Evolutionary conservation across 1,284 basidiomycete genomes (phyloP), one percentile per base, ranked within the genome.

Genomic region (Malassezia equina): DNA sequence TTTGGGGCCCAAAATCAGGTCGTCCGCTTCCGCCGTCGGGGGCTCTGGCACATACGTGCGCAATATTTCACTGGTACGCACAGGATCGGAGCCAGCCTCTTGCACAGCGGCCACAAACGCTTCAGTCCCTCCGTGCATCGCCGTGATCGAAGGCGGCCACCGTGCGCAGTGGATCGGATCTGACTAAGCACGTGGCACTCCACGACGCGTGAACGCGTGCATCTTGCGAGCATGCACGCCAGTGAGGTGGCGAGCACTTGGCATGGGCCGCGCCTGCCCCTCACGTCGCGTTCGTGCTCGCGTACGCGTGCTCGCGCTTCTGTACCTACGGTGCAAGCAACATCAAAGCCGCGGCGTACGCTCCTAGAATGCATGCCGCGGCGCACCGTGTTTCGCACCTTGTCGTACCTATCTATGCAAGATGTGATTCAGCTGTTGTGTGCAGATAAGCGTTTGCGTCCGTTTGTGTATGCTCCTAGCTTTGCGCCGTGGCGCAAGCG

Each of bases 291-390:
- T n/a, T 12, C 24, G 27, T 43, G 24, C 15, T 21, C n/a, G 11
- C 17, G 36, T 5, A 6, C 19, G 19, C 41, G 41, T 7, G 5
- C 23, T 3, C 13, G 23, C 17, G 12, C 4, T 9, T 23, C 24
- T 11, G 24, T 3, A n/a, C 7, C 2, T 13, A 7, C 13, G 4
- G 15, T 3, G 11, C 36, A 13, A 4, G n/a, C 46, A 3, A 17
- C 21, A 17, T 25, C 25, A 24, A 36, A 25, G n/a, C 25, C 52
- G 12, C 64, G 64, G 11, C 52, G 65, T 3, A 67, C 65, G 7
- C 56, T 67, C 5, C 63, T 67, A 23, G 65, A 67, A 51, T 67
- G 66, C 57, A 63, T 69, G 15, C 62, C 63, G 32, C 59, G 63
- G 32, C 61, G 63, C 34, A 55, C 63, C 15, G 63, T 66, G 27